Conservation (phyloP, 176 grass and related monocot genomes). For the Calamus simplicifolius region DNA sequence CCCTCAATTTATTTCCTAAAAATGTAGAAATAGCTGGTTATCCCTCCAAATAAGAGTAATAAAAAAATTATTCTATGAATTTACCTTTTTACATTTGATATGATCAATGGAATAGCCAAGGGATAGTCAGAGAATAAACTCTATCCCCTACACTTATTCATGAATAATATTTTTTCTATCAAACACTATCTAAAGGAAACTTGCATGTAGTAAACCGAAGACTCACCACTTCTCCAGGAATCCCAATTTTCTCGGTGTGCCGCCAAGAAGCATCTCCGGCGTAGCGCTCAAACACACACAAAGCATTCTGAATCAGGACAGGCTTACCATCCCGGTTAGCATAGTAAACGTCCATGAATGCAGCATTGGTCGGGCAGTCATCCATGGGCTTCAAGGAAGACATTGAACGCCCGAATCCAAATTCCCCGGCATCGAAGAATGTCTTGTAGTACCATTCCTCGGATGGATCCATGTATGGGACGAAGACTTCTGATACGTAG, state of each 20-base stretch:
- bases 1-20: too few relatives aligned
- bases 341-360: slow-evolving; percentile 49
- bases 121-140: too few relatives aligned
- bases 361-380: slow-evolving; percentile 56
- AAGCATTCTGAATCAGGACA: slow-evolving; percentile 25
- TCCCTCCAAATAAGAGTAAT: too few relatives aligned
- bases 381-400: slow-evolving; percentile 35
- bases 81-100: too few relatives aligned
- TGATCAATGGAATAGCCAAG: too few relatives aligned
- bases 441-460: slow-evolving; percentile 91
- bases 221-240: slow-evolving; percentile 40
- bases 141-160: too few relatives aligned
- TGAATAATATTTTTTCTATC: too few relatives aligned
- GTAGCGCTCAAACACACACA: slow-evolving; percentile 77
- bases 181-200: too few relatives aligned
- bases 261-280: slow-evolving; percentile 62
- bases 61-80: too few relatives aligned
- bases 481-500: slow-evolving; percentile 66
- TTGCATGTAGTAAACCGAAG: too few relatives aligned
- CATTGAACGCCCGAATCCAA: slow-evolving; percentile 38
- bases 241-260: slow-evolving; percentile 61
- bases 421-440: slow-evolving; percentile 75
- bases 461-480: slow-evolving; percentile 77
- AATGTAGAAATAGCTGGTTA: too few relatives aligned
- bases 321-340: slow-evolving; percentile 44